These are phyloP conservation scores for Corchorus capsularis DNA, from an alignment of 345 rosid species.

Conservation along the genomic window DNA sequence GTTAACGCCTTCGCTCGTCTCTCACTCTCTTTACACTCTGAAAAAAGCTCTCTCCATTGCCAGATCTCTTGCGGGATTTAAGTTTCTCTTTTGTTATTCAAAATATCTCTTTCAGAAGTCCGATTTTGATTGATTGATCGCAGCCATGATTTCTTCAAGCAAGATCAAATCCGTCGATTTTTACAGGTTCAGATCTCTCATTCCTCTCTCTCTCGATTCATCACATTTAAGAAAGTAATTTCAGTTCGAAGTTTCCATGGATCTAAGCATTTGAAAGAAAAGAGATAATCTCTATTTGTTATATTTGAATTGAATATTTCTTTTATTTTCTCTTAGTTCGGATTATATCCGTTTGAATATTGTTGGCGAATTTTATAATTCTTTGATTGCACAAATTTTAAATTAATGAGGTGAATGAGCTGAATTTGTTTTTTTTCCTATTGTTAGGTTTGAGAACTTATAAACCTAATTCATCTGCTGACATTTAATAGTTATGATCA, in stretches of 20 bases:
- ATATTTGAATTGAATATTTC: neutral
- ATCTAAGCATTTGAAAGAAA: neutral
- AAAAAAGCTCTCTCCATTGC: conserved; percentile 18
- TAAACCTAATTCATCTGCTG: neutral
- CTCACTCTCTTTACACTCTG: neutral
- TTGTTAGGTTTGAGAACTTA: neutral
- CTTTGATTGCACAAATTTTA: neutral
- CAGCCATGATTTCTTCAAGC: conserved; percentile 59
- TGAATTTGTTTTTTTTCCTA: neutral
- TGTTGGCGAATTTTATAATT: neutral
- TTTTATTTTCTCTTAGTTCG: neutral
- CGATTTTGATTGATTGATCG: conserved; percentile 5
- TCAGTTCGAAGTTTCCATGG: conserved; percentile 1
- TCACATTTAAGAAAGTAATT: neutral
- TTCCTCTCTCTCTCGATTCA: conserved; percentile 19
- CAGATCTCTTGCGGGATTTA: conserved; percentile 14
- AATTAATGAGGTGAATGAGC: neutral
- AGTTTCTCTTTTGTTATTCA: neutral
- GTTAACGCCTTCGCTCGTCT: neutral
- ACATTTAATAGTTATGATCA: neutral
- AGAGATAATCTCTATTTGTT: neutral
- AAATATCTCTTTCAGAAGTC: neutral
- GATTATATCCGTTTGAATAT: neutral
- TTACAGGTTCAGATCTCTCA: conserved; percentile 52
- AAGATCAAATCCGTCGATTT: conserved; percentile 77